Evolutionary conservation across 129 eudicot genomes (phyloP).

Genomic region (Lactuca sativa): DNA sequence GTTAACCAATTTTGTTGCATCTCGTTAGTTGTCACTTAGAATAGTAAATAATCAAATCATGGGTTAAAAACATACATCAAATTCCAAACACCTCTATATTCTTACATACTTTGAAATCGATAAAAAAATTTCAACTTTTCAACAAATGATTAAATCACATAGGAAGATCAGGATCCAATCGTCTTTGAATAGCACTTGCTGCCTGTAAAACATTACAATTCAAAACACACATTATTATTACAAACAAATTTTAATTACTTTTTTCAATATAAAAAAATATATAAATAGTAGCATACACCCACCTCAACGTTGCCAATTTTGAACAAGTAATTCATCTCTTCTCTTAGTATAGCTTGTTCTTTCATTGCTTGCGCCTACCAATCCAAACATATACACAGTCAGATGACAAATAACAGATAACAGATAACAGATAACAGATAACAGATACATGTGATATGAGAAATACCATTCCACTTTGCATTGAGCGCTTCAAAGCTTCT

Average conservation of each 20-base stretch:
- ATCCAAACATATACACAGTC: background rate
- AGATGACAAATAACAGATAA: background rate
- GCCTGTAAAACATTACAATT: constrained; percentile 50
- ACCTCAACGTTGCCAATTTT: constrained; percentile 96
- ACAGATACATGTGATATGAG: background rate
- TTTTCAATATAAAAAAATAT: background rate
- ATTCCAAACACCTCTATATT: too few relatives aligned
- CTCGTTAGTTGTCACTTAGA: too few relatives aligned
- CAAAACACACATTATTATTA: background rate
- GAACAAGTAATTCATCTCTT: constrained; percentile 86
- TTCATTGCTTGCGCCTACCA: constrained; percentile 94
- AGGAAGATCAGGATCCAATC: constrained; percentile 86
- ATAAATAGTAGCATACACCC: constrained; percentile 1
- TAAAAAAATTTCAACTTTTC: too few relatives aligned
- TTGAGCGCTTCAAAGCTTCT: constrained; percentile 65
- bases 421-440: background rate
- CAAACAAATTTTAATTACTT: background rate
- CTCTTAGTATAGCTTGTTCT: constrained; percentile 88
- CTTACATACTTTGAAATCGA: too few relatives aligned
- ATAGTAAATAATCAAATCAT: too few relatives aligned
- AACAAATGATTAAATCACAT: constrained; percentile 29
- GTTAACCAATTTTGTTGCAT: too few relatives aligned
- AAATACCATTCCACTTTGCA: constrained; percentile 92
- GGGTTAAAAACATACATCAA: too few relatives aligned
- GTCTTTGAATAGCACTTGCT: constrained; percentile 91